Evolutionary conservation across 2,329 filamentous ascomycete genomes (phyloP).

Genomic region (Beauveria bassiana): DNA sequence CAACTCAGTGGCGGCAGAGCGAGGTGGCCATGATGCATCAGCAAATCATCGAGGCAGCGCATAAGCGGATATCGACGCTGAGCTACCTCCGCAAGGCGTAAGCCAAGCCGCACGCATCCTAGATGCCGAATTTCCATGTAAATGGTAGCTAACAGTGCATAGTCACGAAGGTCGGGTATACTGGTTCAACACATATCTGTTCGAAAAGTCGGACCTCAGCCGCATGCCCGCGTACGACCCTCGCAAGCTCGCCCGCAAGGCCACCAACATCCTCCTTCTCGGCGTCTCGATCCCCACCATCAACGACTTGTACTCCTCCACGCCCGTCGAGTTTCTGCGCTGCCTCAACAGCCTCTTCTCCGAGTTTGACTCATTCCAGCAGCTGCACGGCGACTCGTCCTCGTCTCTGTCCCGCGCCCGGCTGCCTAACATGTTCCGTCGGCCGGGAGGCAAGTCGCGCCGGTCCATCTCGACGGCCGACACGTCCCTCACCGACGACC

Average conservation of each 20-base stretch:
- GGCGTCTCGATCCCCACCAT: conserved; percentile 86
- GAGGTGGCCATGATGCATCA: conserved; percentile 45
- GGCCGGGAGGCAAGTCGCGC: conserved; percentile 51
- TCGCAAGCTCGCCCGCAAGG: conserved; percentile 77
- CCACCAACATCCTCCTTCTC: conserved; percentile 87
- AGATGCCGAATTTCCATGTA: background rate
- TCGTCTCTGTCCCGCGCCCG: conserved; percentile 68
- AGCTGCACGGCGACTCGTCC: conserved; percentile 70
- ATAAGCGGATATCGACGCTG: conserved; percentile 88
- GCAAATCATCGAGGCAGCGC: conserved; percentile 74
- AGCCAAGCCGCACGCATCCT: conserved; percentile 41
- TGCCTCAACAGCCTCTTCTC: conserved; percentile 75
- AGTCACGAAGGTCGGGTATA: conserved; percentile 92
- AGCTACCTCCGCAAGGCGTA: conserved; percentile 91
- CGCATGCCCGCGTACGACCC: conserved; percentile 81
- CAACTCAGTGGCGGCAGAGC: conserved; percentile 29
- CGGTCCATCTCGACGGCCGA: conserved; percentile 43
- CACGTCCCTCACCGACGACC: conserved; percentile 20
- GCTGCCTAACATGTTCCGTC: conserved; percentile 77
- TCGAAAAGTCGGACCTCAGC: conserved; percentile 71
- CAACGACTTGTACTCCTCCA: conserved; percentile 76
- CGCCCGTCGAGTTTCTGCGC: conserved; percentile 76
- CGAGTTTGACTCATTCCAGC: conserved; percentile 92
- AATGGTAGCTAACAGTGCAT: conserved; percentile 2
- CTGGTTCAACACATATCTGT: conserved; percentile 97